Evolutionary conservation across 2,329 filamentous ascomycete species (phyloP), one percentile per base, ranked within the genome.

Genomic region (Calonectria pseudoreteaudii): DNA sequence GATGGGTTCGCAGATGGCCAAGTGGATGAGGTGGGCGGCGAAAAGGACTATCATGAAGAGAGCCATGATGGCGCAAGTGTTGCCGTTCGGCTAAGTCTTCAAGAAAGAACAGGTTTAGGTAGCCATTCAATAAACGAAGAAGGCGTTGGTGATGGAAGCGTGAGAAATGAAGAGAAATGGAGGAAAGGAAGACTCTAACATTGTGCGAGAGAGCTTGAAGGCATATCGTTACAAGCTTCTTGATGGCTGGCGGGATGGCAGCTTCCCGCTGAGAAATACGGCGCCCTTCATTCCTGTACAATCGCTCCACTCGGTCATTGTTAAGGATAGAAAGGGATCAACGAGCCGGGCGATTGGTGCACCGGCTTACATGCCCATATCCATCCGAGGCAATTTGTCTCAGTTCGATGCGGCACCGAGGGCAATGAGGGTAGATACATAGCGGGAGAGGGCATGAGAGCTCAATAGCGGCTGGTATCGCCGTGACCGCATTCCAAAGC

Each of bases 211-310:
- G 38, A 41, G 71, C 72, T 67, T 56, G 68, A 76, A 73, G 72
- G 70, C 73, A 80, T 81, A 79, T 80, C 74, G 62, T 58, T 52
- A 70, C 74, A 68, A 72, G 36, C 77, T 79, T 78, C 30, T 66
- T 72, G 78, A 83, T 81, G 82, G 81, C 81, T 84, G 83, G 81
- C 74, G 67, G 73, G 70, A 74, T 73, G 53, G 75, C 60, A 49
- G 53, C 66, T 60, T 72, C 66, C 66, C 52, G 70, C 41, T 38
- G 70, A 75, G 71, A 70, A 77, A 83, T 84, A 83, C 71, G 71
- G 47, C 79, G 78, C 83, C 84, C 84, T 85, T 83, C 84, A 85
- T 85, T 85, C 84, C 84, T 81, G 70, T 66, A 81, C 60, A 74
- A 56, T 56, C 66, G 72, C 72, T 74, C 72, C 80, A 77, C 77